phyloP scores from a whole-genome alignment of 2,329 filamentous ascomycete species.

The Colletotrichum agaves region DNA sequence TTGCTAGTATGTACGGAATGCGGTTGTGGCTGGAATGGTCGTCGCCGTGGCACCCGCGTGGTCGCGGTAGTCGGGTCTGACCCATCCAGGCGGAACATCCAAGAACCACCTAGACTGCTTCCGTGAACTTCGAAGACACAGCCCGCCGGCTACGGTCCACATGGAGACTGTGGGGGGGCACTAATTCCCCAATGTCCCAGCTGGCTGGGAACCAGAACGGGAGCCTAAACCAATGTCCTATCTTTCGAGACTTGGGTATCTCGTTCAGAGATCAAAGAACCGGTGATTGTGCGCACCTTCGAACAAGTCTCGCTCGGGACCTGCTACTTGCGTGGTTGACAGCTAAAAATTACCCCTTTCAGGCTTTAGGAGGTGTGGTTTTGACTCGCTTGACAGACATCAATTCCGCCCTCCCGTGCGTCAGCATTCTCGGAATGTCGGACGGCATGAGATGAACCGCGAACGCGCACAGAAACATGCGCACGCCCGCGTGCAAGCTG shows the following conservation, averaged over 20 bases:
- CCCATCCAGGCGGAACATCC: neutral
- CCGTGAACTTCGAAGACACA: neutral
- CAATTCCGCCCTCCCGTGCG: neutral
- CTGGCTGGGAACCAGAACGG: neutral
- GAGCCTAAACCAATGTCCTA: neutral
- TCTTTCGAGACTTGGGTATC: neutral
- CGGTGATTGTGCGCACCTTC: neutral
- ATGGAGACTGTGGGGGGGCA: constrained; percentile 3
- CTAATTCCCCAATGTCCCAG: neutral
- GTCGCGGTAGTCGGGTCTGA: neutral
- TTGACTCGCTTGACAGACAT: constrained; percentile 11
- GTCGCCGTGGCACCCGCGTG: constrained; percentile 11
- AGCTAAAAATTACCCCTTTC: neutral
- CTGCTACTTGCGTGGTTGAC: neutral
- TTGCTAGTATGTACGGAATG: neutral
- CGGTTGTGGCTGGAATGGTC: neutral
- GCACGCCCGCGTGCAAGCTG: neutral
- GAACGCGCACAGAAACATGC: constrained; percentile 5
- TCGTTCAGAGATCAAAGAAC: neutral
- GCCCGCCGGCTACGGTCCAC: neutral
- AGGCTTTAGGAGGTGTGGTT: neutral
- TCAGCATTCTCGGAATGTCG: neutral
- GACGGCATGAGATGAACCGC: constrained; percentile 12
- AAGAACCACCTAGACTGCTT: constrained; percentile 3
- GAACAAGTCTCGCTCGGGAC: neutral